Base-by-base conservation (phyloP, 208 protist species). In the Paratrypanosoma confusum region DNA sequence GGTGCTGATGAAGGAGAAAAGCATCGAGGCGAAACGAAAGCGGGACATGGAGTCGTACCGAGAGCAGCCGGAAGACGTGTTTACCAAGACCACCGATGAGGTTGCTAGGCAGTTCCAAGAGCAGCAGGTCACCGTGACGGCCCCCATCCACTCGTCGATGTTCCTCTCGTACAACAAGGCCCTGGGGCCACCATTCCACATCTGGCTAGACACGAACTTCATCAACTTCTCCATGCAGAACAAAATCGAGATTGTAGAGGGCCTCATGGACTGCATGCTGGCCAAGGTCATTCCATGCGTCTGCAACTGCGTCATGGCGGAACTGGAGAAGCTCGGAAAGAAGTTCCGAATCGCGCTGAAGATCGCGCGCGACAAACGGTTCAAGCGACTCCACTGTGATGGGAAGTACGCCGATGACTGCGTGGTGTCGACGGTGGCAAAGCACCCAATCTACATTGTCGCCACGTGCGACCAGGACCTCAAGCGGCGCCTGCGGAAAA, bases 181-280 rank as follows among this genome's bases (percentile, higher is more conserved):
- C 24, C 85, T 99, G 3, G 96, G 96, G 4, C 98, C 98, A 13
- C 98, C 98, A 35, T 99, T 97, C 72, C 88, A 95, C 57, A 81
- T 99, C 13, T 87, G 99, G 62, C 63, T 99, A 7, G 98, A 99
- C 61, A 99, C 98, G 1, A 99, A 99, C 87, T 99, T 99, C 63
- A 99, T 99, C 61, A 99, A 99, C 76, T 99, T 99, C 58, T 97
- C 95, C n/a, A 98, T 99, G 66, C 93, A 98, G 52, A 98, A 99
- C 71, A 99, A 99, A 63, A 90, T 99, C 17, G 97, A 99, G 51
- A 95, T 99, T 41, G 78, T 99, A 17, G 73, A 97, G 37, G 78
- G 78, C 1, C 68, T 97, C 17, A 99, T 99, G 97, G 97, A 99
- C 68, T 99, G 97, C 68, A 71, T 99, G 23, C 91, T 97, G 26